Percentiles rank a stretch among this genome's conserved stretches.
Evolutionary conservation across 148 eudicot genomes (phyloP).

Genomic region (Fallopia convolvulus): DNA sequence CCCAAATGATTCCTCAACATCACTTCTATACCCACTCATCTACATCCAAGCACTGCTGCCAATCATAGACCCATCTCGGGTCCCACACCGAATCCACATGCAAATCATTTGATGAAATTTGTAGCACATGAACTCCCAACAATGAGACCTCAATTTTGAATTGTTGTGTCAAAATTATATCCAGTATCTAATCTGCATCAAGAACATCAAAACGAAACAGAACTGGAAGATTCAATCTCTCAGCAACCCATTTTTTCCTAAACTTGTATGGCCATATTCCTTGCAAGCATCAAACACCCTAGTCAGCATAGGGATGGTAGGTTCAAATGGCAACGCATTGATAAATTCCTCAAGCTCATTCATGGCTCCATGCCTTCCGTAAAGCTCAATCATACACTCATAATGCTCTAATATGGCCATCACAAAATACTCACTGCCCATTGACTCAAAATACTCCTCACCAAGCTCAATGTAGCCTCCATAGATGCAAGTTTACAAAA

Average conservation of each 20-base stretch:
- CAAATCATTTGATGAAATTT: background rate
- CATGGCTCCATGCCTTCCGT: constrained; percentile 50
- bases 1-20: no score
- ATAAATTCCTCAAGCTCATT: constrained; percentile 53
- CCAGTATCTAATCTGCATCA: background rate
- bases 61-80: no score
- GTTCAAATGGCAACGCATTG: constrained; percentile 54
- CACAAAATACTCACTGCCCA: constrained; percentile 44
- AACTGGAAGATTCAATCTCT: constrained; percentile 30
- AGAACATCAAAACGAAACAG: background rate
- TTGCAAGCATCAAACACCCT: constrained; percentile 51
- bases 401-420: constrained; percentile 74
- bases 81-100: no score
- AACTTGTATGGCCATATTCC: constrained; percentile 28
- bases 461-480: constrained; percentile 56
- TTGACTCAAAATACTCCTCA: constrained; percentile 41
- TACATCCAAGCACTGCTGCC: no score
- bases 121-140: background rate
- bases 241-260: constrained; percentile 56
- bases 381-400: constrained; percentile 59
- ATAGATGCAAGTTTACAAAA: constrained; percentile 45
- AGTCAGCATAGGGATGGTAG: constrained; percentile 52
- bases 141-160: background rate
- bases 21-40: no score
- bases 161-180: background rate